Base-by-base conservation (phyloP, 2,329 filamentous ascomycete species). In the Arthrobotrys pseudoclavata region DNA sequence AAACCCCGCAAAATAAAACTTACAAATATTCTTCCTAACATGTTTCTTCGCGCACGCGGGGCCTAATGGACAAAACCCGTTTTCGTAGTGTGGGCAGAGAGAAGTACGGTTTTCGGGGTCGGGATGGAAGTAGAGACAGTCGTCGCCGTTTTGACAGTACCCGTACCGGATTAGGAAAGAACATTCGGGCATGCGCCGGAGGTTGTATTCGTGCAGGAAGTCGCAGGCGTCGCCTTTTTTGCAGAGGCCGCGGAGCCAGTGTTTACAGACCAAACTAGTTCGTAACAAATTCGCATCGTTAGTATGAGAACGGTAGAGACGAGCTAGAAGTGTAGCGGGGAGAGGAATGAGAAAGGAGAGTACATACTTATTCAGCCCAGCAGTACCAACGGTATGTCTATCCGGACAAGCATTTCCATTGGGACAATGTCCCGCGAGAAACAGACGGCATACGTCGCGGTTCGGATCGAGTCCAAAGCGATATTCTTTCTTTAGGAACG, bases 191-290 rank as follows among this genome's bases (percentile, higher is more conserved):
- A 98, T 98, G 84, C 96, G 94, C 79, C 96, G 91, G 47, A 99
- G 88, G 85, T 99, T 98, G 87, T 97, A 99, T 85, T 98, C 96
- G 87, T 99, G 96, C 60, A 98, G 87, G 82, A 98, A 99, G 86
- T 99, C 96, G 89, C 96, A 99, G 81, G 90, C 89, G 83, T 97
- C 91, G 82, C 95, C 96, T 85, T 98, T 98, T 84, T 99, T 99
- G 87, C 96, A 99, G 20, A 99, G 89, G 0, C 94, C 95, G 80
- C 96, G 92, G 82, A 98, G 90, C 91, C 96, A 98, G 87, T 98
- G 96, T 86, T 99, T 99, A 89, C 96, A 99, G 78, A 99, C 95
- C 15, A 98, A 89, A 76, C 80, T 82, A 69, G 13, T 13, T 1
- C 2, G 13, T 12, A 12, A 45, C 42, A 42, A 7, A n/a, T 4